These are phyloP conservation scores for Olyra latifolia DNA, from an alignment of 176 grass and related monocot genomes.

Conservation along the genomic window DNA sequence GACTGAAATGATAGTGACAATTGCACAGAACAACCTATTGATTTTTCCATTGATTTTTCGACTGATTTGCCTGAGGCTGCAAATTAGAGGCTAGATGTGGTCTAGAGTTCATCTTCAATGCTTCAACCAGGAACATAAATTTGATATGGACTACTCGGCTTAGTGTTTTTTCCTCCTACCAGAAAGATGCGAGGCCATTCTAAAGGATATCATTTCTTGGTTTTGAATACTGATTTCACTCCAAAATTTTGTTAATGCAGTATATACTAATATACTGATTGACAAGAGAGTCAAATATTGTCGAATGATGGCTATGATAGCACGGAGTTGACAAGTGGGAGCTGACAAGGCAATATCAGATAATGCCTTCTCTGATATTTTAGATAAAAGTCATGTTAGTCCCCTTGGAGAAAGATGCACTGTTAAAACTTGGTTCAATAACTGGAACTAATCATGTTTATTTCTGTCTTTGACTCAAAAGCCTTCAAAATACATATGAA, in stretches of 20 bases:
- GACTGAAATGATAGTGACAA: slow-evolving; percentile 14
- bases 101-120: slow-evolving; percentile 13
- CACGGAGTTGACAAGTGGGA: neutral
- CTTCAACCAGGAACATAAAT: slow-evolving; percentile 27
- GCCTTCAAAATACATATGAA: neutral
- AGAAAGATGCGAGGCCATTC: neutral
- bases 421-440: slow-evolving; percentile 17
- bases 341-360: slow-evolving; percentile 22
- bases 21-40: neutral
- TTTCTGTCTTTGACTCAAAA: slow-evolving; percentile 17
- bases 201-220: neutral
- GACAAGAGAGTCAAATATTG: neutral
- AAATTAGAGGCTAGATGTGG: neutral
- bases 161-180: neutral
- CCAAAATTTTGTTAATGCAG: neutral
- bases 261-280: neutral
- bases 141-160: neutral
- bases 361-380: slow-evolving; percentile 20
- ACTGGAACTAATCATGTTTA: neutral
- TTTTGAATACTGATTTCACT: neutral
- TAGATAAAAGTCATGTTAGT: slow-evolving; percentile 11
- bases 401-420: neutral
- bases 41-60: slow-evolving; percentile 34
- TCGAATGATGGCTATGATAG: neutral
- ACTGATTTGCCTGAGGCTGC: neutral